phyloP scores from a whole-genome alignment of 2,329 filamentous ascomycete genomes.

The Penicillium sp. region DNA sequence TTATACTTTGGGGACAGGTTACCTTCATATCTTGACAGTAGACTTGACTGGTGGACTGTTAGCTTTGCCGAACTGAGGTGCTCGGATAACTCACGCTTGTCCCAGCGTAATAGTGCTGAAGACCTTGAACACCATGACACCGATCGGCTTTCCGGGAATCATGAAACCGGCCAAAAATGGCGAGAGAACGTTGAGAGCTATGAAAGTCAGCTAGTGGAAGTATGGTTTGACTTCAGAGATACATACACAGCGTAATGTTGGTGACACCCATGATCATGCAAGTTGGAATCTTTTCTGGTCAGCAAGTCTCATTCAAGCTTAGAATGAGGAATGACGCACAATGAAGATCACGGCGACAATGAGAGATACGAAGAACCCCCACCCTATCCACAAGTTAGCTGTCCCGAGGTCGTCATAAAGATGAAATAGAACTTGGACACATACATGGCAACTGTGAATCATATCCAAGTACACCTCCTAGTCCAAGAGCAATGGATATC shows the following conservation, averaged over 20 bases:
- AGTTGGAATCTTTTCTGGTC: slow-evolving; percentile 20
- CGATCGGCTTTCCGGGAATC: slow-evolving; percentile 27
- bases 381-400: slow-evolving; percentile 15
- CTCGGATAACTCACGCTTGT: slow-evolving; percentile 19
- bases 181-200: slow-evolving; percentile 27
- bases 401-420: background rate
- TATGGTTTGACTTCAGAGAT: fast-evolving
- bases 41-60: slow-evolving; percentile 7
- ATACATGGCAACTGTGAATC: slow-evolving; percentile 22
- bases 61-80: background rate
- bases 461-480: slow-evolving; percentile 25
- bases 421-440: background rate
- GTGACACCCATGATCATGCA: slow-evolving; percentile 25
- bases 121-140: slow-evolving; percentile 29
- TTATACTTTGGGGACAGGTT: background rate
- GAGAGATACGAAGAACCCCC: slow-evolving; percentile 23
- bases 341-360: slow-evolving; percentile 24
- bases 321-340: slow-evolving; percentile 2
- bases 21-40: slow-evolving; percentile 21
- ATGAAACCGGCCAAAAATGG: slow-evolving; percentile 28
- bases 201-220: background rate
- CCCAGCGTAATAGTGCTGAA: slow-evolving; percentile 28
- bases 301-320: background rate
- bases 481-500: slow-evolving; percentile 33
- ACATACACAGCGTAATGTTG: slow-evolving; percentile 24